Conservation (phyloP, 148 eudicot species). For the Chenopodium album region DNA sequence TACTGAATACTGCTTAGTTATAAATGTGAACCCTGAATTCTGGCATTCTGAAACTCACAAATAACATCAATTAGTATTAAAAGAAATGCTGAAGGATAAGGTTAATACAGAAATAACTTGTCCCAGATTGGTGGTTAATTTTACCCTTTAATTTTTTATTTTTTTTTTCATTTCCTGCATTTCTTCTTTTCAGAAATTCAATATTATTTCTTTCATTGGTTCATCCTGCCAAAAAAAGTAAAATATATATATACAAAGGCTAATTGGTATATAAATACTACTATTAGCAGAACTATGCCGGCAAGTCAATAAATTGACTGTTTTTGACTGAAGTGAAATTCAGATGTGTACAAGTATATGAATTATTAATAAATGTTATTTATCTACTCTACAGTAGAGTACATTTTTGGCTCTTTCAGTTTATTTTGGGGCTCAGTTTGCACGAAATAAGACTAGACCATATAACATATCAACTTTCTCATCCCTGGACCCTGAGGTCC, state of each 20-base stretch:
- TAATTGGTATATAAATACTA: conserved; percentile 1
- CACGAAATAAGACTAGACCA: conserved; percentile 17
- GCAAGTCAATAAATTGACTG: conserved; percentile 29
- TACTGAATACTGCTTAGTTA: neutral
- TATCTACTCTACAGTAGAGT: conserved; percentile 12
- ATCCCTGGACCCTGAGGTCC: neutral
- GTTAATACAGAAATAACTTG: neutral
- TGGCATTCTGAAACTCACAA: neutral
- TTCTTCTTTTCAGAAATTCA: neutral
- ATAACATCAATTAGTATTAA: neutral
- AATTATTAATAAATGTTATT: conserved; percentile 14
- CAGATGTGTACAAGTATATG: neutral
- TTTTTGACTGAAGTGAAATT: conserved; percentile 7
- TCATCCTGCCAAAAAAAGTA: neutral
- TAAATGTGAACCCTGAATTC: neutral
- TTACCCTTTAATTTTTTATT: neutral
- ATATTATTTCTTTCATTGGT: neutral
- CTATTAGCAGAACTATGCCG: conserved; percentile 11
- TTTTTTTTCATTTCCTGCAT: no score
- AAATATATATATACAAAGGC: neutral
- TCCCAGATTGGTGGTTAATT: neutral
- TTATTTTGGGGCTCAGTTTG: conserved; percentile 23
- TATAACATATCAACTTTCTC: conserved; percentile 11
- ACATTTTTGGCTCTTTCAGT: conserved; percentile 26
- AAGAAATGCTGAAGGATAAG: neutral